These are phyloP conservation scores for Elsinoe arachidis DNA, from an alignment of 2,329 filamentous ascomycete species.

Conservation along the genomic window DNA sequence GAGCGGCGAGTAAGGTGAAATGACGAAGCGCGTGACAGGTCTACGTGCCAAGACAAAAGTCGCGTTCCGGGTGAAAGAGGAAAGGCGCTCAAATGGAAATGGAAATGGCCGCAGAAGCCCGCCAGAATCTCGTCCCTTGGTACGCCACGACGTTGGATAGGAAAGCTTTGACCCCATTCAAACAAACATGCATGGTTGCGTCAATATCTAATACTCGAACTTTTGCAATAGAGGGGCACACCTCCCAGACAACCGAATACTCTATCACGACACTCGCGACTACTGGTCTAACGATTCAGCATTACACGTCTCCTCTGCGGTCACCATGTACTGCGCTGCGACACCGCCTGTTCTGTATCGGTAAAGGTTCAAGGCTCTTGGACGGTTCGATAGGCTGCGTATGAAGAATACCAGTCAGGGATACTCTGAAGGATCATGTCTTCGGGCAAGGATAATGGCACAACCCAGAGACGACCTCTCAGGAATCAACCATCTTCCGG, in stretches of 20 bases:
- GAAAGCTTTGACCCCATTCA: neutral
- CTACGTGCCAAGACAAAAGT: constrained; percentile 4
- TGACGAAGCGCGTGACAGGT: neutral
- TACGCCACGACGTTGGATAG: constrained; percentile 2
- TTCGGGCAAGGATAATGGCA: constrained; percentile 12
- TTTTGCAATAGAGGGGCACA: neutral
- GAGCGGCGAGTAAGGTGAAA: constrained; percentile 4
- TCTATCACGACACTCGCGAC: neutral
- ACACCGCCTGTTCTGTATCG: neutral
- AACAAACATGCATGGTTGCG: constrained; percentile 10
- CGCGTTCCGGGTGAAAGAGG: neutral
- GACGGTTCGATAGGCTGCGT: neutral
- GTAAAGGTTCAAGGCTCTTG: neutral
- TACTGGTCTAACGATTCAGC: neutral
- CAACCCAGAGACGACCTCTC: neutral
- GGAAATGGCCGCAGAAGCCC: neutral
- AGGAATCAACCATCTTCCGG: neutral
- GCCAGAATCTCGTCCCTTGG: neutral
- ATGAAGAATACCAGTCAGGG: neutral
- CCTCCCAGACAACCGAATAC: neutral
- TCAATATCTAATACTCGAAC: constrained; percentile 7
- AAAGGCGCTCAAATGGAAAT: neutral
- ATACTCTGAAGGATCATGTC: constrained; percentile 1
- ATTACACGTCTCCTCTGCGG: neutral
- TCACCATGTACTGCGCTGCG: neutral